Conservation (phyloP, 306 rosid species). For the Quercus dentata region DNA sequence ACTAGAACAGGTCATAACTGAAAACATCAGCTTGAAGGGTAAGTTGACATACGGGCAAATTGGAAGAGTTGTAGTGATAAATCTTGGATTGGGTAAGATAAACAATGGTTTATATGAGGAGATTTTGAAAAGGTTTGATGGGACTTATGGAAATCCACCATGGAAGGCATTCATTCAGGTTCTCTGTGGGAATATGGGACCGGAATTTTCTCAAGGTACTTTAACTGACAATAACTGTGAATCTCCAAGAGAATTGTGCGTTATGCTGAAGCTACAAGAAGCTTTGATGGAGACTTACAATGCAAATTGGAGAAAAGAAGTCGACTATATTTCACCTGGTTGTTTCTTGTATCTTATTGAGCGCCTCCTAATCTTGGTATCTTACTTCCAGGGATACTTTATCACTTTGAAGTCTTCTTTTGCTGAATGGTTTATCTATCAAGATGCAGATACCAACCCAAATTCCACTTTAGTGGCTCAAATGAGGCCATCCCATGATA, state of each 20-base stretch:
- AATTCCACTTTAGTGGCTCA: not conserved
- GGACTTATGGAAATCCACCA: not conserved
- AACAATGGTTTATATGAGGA: slow-evolving; percentile 10
- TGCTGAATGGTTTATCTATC: slow-evolving; percentile 56
- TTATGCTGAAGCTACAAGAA: slow-evolving; percentile 13
- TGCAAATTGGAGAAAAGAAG: slow-evolving; percentile 14
- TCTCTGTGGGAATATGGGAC: slow-evolving; percentile 9
- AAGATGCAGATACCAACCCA: slow-evolving; percentile 19
- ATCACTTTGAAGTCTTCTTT: slow-evolving; percentile 54
- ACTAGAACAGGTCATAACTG: slow-evolving; percentile 22
- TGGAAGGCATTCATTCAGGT: slow-evolving; percentile 47
- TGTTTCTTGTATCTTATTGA: slow-evolving; percentile 72
- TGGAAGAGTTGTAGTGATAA: slow-evolving; percentile 42
- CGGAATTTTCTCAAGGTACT: not conserved
- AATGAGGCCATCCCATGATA: not conserved
- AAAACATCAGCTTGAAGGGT: slow-evolving; percentile 4
- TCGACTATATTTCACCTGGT: slow-evolving; percentile 54
- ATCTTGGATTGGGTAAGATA: slow-evolving; percentile 42
- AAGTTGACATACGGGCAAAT: slow-evolving; percentile 39
- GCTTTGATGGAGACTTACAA: slow-evolving; percentile 38
- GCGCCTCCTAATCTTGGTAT: slow-evolving; percentile 44
- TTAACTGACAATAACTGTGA: not conserved
- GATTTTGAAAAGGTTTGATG: slow-evolving; percentile 19
- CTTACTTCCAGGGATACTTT: slow-evolving; percentile 25
- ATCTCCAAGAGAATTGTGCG: not conserved